A percentile compares a stretch with the other conserved stretches of the same genome.
phyloP scores from a whole-genome alignment of 2,329 filamentous ascomycete species.

The Alternaria ventricosa region DNA sequence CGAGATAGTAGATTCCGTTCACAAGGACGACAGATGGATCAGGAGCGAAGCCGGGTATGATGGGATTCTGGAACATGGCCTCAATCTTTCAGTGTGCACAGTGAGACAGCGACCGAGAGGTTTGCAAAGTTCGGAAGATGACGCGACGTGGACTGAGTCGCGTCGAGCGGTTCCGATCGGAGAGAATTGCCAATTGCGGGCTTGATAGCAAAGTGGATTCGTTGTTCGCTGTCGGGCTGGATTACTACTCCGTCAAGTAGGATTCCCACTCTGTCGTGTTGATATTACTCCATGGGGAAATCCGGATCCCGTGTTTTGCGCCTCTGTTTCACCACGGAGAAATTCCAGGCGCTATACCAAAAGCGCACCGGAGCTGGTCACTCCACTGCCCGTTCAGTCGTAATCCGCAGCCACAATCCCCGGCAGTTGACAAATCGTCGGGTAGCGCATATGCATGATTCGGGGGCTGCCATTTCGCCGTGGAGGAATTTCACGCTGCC shows the following conservation, averaged over 20 bases:
- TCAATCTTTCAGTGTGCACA: not conserved
- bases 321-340: not conserved
- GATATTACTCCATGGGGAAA: not conserved
- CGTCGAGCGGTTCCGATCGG: not conserved
- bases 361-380: not conserved
- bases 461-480: not conserved
- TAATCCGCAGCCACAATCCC: not conserved
- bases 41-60: slow-evolving; percentile 56
- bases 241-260: not conserved
- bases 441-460: not conserved
- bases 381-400: not conserved
- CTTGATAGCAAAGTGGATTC: not conserved
- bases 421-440: not conserved
- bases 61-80: slow-evolving; percentile 20
- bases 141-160: not conserved
- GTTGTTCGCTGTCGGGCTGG: not conserved
- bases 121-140: not conserved
- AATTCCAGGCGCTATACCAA: not conserved
- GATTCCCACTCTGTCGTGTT: not conserved
- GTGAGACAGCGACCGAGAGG: not conserved
- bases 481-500: not conserved
- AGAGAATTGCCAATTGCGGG: not conserved
- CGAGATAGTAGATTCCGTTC: slow-evolving; percentile 56
- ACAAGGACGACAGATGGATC: slow-evolving; percentile 53
- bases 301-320: not conserved